Evolutionary conservation across 495 filamentous ascomycete species (phyloP).

Genomic region (Xylaria longipes): DNA sequence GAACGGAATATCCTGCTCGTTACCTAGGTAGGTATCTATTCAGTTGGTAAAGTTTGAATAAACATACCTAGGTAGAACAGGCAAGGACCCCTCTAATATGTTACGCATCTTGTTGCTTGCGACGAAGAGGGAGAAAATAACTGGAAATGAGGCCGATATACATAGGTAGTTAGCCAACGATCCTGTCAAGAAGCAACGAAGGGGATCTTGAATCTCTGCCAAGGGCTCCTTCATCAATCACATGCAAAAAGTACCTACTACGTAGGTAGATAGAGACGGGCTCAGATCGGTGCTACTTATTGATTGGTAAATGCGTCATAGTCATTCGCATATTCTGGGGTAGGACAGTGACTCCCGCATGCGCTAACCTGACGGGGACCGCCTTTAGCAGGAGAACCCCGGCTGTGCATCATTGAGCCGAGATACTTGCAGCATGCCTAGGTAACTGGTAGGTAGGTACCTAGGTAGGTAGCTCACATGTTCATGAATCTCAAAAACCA

Average conservation of each 20-base stretch:
- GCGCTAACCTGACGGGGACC: background rate
- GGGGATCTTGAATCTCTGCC: background rate
- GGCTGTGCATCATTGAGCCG: slow-evolving; percentile 9
- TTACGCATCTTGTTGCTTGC: background rate
- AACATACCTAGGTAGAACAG: background rate
- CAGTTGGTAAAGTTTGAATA: background rate
- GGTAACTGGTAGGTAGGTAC: too few relatives aligned
- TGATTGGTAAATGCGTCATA: slow-evolving; percentile 17
- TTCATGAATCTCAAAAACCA: slow-evolving; percentile 1
- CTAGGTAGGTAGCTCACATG: slow-evolving; percentile 18
- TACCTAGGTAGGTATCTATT: too few relatives aligned
- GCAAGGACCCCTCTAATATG: background rate
- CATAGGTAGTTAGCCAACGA: background rate
- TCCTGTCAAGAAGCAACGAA: background rate
- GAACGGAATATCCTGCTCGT: background rate
- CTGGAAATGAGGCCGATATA: background rate
- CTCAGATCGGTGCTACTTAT: background rate
- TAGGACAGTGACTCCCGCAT: slow-evolving; percentile 9
- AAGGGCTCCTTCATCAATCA: slow-evolving; percentile 1
- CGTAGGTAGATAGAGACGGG: background rate
- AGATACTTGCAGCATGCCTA: background rate
- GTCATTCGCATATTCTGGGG: slow-evolving; percentile 18
- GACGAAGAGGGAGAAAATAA: background rate
- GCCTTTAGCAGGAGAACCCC: background rate
- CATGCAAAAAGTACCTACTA: slow-evolving; percentile 20